These are phyloP conservation scores for Crotalaria pallida DNA, from an alignment of 306 rosid species.

Conservation along the genomic window DNA sequence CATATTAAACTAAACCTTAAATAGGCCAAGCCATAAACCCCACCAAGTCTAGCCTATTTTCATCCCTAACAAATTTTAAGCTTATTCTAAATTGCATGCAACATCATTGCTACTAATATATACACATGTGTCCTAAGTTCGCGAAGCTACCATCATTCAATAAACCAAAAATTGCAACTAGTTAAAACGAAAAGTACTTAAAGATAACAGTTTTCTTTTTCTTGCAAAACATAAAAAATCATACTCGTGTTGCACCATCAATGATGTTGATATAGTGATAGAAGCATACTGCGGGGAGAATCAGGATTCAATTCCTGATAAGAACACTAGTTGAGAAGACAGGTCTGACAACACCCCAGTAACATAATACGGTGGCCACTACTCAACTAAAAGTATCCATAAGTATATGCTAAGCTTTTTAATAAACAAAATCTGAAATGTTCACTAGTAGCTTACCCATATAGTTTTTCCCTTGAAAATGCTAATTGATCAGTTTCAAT, in stretches of 20 bases:
- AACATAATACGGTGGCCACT: too few species aligned
- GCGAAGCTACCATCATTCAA: not conserved
- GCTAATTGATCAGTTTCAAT: not conserved
- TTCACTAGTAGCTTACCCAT: not conserved
- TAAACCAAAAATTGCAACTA: not conserved
- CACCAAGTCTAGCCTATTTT: too few species aligned
- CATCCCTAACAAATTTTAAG: too few species aligned
- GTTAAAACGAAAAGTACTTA: not conserved
- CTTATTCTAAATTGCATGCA: not conserved
- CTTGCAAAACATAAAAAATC: not conserved
- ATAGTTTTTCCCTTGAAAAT: not conserved
- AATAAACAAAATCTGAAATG: not conserved
- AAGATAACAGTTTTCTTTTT: not conserved
- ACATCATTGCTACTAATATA: not conserved
- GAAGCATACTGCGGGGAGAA: too few species aligned
- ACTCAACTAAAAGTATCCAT: not conserved
- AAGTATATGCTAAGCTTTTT: not conserved
- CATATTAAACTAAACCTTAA: too few species aligned
- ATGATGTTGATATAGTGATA: too few species aligned
- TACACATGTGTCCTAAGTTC: not conserved
- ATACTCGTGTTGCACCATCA: too few species aligned
- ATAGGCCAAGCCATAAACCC: too few species aligned
- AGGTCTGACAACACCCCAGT: too few species aligned
- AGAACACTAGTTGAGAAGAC: too few species aligned
- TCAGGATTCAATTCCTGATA: too few species aligned